These are phyloP conservation scores for Dipteronia dyeriana DNA, from an alignment of 345 rosid species.

Conservation along the genomic window DNA sequence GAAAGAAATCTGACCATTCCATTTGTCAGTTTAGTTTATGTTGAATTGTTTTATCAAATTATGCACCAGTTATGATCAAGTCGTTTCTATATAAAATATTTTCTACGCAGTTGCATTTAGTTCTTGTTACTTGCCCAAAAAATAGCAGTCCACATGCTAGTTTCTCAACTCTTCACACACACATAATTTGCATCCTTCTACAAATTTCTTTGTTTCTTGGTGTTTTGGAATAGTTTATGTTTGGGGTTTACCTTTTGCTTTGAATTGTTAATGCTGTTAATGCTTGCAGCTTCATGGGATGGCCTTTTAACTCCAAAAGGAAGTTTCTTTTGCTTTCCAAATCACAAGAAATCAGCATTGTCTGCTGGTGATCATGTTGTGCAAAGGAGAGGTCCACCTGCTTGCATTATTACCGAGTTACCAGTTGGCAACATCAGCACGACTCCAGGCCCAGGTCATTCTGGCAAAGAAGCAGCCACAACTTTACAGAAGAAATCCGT, in stretches of 20 bases:
- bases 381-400: too few species aligned
- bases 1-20: neutral
- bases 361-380: conserved; percentile 33
- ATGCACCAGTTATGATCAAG: neutral
- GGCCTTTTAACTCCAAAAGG: conserved; percentile 31
- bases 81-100: too few species aligned
- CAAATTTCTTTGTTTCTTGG: neutral
- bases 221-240: neutral
- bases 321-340: neutral
- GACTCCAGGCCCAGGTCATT: neutral
- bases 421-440: neutral
- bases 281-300: conserved; percentile 47
- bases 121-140: neutral
- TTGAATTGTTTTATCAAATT: neutral
- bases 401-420: neutral
- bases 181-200: neutral
- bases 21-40: neutral
- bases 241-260: neutral
- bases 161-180: neutral
- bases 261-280: neutral
- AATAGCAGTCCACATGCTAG: neutral
- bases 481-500: neutral
- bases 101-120: neutral
- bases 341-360: conserved; percentile 25
- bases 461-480: conserved; percentile 18